These are phyloP conservation scores for Kazachstania kunashirensis DNA, from an alignment of 805 yeast species.

Conservation along the genomic window DNA sequence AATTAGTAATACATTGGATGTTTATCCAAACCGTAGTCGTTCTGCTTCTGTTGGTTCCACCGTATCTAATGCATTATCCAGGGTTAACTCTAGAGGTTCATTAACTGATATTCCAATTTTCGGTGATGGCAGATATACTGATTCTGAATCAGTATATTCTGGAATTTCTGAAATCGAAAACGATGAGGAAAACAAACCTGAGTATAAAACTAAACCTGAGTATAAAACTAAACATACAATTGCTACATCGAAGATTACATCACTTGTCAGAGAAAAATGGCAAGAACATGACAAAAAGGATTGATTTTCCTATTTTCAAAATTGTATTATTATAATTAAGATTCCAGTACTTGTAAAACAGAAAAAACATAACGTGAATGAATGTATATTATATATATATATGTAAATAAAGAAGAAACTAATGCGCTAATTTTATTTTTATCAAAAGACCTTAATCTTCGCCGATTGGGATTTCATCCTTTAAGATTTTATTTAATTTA, in stretches of 20 bases:
- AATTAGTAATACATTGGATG: conserved; percentile 5
- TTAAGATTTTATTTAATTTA: conserved; percentile 58
- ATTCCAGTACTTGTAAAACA: too few relatives aligned
- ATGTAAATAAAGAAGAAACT: neutral
- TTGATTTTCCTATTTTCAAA: conserved; percentile 2
- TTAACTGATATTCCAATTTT: conserved; percentile 58
- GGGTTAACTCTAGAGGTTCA: conserved; percentile 52
- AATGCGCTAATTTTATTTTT: neutral
- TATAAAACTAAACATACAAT: conserved; percentile 4
- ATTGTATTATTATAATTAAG: neutral
- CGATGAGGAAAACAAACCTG: conserved; percentile 1
- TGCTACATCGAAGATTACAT: conserved; percentile 15
- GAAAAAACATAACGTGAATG: too few relatives aligned
- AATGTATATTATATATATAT: neutral
- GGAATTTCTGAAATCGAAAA: conserved; percentile 3
- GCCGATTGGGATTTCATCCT: conserved; percentile 95
- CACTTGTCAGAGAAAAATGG: conserved; percentile 24
- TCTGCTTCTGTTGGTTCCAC: conserved; percentile 31
- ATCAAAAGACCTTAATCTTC: conserved; percentile 57
- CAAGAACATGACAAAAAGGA: conserved; percentile 15
- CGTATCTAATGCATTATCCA: conserved; percentile 48
- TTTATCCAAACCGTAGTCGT: conserved; percentile 17
- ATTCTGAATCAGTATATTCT: neutral
- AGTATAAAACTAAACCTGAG: conserved; percentile 4
- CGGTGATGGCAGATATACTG: conserved; percentile 15